Evolutionary conservation across 139 green algal species (phyloP), one percentile per base, ranked within the genome.

Genomic region (Astrephomene gubernaculifera): DNA sequence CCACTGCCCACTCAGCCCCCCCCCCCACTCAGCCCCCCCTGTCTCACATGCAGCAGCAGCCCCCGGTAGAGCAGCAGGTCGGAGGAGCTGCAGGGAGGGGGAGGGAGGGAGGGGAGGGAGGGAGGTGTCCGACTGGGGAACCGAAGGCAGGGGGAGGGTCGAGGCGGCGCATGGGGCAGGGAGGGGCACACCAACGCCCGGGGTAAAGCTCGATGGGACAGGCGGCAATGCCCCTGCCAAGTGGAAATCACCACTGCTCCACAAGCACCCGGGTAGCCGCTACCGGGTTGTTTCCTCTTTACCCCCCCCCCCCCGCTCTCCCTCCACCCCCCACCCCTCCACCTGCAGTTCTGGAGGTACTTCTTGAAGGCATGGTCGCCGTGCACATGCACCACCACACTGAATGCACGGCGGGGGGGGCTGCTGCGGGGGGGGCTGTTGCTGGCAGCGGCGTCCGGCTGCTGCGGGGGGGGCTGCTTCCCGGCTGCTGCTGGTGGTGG

Each of bases 301-400:
- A n/a, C n/a, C n/a, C n/a, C n/a, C n/a, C n/a, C 60, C 60, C 29
- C 31, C 29, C 19, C 8, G 12, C 25, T 35, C 19, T 69, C 19
- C 31, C 25, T 57, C 17, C 49, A 12, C 49, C 49, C 49, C 49
- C 17, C 61, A 4, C 64, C 7, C 2, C 9, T 35, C 7, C 39
- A 83, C 76, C 76, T 83, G 54, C 84, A 92, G 35, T 79, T 65
- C 31, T 86, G 52, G 53, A 92, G 74, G 83, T 92, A 92, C 75
- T 91, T 92, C 41, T 92, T 93, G 84, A 93, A 93, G 0, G 90
- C 83, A 54, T 90, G 53, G 81, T 93, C 90, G 9, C 72, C 79
- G 29, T 86, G 83, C 53, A 92, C 90, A 24, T 93, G 90, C 0
- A 93, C 90, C 7, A 93, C 74, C 10, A 93, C 54, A 7, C 75